Conservation (phyloP, 495 filamentous ascomycete species). For the Penicillium robsamsonii region DNA sequence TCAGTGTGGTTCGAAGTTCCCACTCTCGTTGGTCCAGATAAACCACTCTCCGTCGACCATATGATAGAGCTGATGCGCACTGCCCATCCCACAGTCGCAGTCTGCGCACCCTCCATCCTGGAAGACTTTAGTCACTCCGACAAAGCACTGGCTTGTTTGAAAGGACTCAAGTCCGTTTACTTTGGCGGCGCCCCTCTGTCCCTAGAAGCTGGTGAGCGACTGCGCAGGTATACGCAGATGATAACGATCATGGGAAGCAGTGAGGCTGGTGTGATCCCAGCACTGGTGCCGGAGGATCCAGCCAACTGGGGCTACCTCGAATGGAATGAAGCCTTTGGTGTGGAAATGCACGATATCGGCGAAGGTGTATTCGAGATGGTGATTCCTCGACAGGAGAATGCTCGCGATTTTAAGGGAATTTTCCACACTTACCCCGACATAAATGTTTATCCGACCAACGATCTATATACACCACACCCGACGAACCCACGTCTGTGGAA, state of each 20-base stretch:
- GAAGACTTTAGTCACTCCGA: constrained; percentile 30
- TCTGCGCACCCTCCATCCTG: constrained; percentile 27
- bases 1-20: constrained; percentile 14
- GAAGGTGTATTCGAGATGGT: constrained; percentile 48
- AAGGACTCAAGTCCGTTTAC: constrained; percentile 14
- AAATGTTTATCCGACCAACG: constrained; percentile 53
- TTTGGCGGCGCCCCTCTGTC: constrained; percentile 28
- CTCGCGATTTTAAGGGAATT: constrained; percentile 40
- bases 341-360: constrained; percentile 39
- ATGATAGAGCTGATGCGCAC: constrained; percentile 19
- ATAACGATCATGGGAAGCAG: constrained; percentile 18
- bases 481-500: constrained; percentile 30
- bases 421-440: constrained; percentile 57
- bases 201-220: constrained; percentile 14
- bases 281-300: constrained; percentile 34
- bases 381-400: constrained; percentile 10
- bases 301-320: constrained; percentile 53
- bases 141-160: constrained; percentile 16
- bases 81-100: constrained; percentile 15
- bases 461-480: constrained; percentile 51
- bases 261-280: constrained; percentile 21
- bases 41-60: constrained; percentile 25
- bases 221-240: constrained; percentile 18
- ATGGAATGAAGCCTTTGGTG: constrained; percentile 45
- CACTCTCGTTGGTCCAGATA: constrained; percentile 22